Evolutionary conservation across 768 basidiomycete genomes (phyloP), one percentile per base, ranked within the genome.

Genomic region (Heimioporus sp.): DNA sequence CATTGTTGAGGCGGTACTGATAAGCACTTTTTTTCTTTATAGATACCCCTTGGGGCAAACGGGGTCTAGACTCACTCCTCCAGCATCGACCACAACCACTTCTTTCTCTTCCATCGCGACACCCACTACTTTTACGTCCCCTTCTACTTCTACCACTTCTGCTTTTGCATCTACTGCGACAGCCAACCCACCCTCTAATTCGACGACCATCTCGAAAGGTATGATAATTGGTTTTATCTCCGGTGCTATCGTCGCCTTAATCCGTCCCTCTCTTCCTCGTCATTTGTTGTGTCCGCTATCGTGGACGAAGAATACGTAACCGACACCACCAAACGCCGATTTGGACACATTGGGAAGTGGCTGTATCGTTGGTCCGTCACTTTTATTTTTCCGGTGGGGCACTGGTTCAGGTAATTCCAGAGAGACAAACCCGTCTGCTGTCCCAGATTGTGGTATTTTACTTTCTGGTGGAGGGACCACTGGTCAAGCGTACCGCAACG

Each of bases 11-110:
- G 42, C 28, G 20, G 32, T 56, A 45, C 57, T 66, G 49, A 66
- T 38, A 21, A 38, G 10, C 10, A 1, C 7, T 28, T 28, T 28
- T 2, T n/a, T 48, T 47, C 20, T 32, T 45, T 51, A 8, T 49
- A 91, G 89, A 90, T 92, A 59, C 90, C 90, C 30, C 73, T 92
- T 30, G 85, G 81, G 41, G 70, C 82, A 3, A 60, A 75, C 50
- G 73, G 74, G 31, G 74, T 81, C 10, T 92, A 83, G 79, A 82
- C 80, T 80, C n/a, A 80, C 86, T 34, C 71, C 83, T 31, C 87
- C 88, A n/a, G 71, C 80, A 9, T 68, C 79, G 12, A 72, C 73
- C 10, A 41, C 65, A 1, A 50, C 65, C 19, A 24, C 67, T 28
- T 53, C 68, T 37, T 55, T 67, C 17, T 63, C 64, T 20, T 28